Evolutionary conservation across 2,329 filamentous ascomycete genomes (phyloP).

Genomic region (Trichoderma afroharzianum): DNA sequence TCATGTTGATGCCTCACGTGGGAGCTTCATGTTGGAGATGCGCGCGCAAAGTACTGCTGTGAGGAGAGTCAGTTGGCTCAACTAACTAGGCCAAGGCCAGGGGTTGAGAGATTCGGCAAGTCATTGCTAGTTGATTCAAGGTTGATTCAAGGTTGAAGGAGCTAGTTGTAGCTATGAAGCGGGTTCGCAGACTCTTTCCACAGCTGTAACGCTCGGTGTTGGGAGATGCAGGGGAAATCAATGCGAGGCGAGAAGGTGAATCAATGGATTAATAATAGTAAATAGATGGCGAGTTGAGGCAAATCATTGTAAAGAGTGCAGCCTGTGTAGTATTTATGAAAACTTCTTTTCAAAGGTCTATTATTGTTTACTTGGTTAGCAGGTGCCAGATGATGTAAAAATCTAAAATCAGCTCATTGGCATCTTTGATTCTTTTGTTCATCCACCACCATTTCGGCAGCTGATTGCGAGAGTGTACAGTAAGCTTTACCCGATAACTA

Average conservation of each 20-base stretch:
- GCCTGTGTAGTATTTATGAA: neutral
- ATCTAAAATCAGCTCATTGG: neutral
- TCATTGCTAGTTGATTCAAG: neutral
- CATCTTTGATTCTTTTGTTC: neutral
- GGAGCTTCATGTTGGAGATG: neutral
- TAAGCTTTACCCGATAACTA: neutral
- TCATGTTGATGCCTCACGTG: neutral
- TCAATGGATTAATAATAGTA: too few species aligned
- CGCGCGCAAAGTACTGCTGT: neutral
- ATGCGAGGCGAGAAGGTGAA: neutral
- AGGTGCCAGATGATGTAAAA: neutral
- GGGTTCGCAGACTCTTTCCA: slow-evolving; percentile 5
- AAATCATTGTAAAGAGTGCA: too few species aligned
- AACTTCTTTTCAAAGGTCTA: neutral
- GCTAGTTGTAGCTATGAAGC: neutral
- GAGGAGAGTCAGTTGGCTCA: neutral
- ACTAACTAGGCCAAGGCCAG: neutral
- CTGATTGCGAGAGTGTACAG: neutral
- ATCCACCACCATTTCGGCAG: neutral
- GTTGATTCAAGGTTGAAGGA: neutral
- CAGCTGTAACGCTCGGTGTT: neutral
- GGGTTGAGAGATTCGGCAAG: neutral
- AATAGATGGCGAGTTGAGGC: too few species aligned
- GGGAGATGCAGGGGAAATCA: neutral
- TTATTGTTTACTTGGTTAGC: neutral